These are phyloP conservation scores for Cnidoscolus chayamansa DNA, from an alignment of 441 rosid genomes.

Conservation along the genomic window DNA sequence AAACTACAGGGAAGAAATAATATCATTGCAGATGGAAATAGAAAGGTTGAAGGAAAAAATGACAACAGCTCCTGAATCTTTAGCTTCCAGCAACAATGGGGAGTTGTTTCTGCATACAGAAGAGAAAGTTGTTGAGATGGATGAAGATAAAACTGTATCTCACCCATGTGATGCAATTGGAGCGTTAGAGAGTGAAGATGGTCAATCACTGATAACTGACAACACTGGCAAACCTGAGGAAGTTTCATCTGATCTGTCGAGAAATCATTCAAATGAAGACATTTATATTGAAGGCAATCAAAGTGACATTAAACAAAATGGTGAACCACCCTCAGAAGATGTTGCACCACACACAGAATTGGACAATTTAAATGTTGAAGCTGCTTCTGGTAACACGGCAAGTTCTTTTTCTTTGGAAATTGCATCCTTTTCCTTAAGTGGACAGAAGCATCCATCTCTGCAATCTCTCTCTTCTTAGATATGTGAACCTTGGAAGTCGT, in stretches of 20 bases:
- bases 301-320: slow-evolving; percentile 38
- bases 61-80: slow-evolving; percentile 31
- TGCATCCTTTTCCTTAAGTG: slow-evolving; percentile 8
- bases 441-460: slow-evolving; percentile 2
- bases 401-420: slow-evolving; percentile 36
- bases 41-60: slow-evolving; percentile 44
- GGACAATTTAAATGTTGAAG: slow-evolving; percentile 43
- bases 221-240: slow-evolving; percentile 36
- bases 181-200: slow-evolving; percentile 30
- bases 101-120: slow-evolving; percentile 39
- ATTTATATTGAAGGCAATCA: slow-evolving; percentile 31
- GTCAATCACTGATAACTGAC: slow-evolving; percentile 29
- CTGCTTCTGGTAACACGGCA: slow-evolving; percentile 53
- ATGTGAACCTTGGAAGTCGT: slow-evolving; percentile 9
- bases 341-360: slow-evolving; percentile 34
- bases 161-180: slow-evolving; percentile 37
- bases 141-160: slow-evolving; percentile 55
- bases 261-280: slow-evolving; percentile 34
- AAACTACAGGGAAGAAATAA: slow-evolving; percentile 57
- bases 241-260: slow-evolving; percentile 34
- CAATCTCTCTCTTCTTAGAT: slow-evolving; percentile 14
- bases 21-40: slow-evolving; percentile 53
- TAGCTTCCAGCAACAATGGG: slow-evolving; percentile 35
- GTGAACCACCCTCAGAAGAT: slow-evolving; percentile 35
- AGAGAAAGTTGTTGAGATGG: slow-evolving; percentile 62